phyloP scores from a whole-genome alignment of 2,329 filamentous ascomycete genomes.

The Nemania diffusa region DNA sequence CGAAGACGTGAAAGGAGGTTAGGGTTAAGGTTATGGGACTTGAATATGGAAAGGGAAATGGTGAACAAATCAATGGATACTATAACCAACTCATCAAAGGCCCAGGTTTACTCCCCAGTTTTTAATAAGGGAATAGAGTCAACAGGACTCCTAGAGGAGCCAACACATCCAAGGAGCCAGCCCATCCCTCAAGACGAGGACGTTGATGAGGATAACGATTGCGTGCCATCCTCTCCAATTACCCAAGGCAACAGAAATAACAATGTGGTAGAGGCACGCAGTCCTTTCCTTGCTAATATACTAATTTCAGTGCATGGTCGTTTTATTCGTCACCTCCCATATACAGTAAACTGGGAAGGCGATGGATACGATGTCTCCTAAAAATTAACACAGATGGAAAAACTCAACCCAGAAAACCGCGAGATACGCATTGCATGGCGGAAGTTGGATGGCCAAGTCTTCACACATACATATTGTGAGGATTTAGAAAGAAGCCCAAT shows the following conservation, averaged over 20 bases:
- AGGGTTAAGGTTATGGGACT: too few species aligned
- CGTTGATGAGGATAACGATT: neutral
- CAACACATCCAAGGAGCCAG: neutral
- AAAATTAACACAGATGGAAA: neutral
- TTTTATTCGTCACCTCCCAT: neutral
- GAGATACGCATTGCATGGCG: neutral
- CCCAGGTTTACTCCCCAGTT: too few species aligned
- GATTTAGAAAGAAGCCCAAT: neutral
- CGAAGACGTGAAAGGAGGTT: too few species aligned
- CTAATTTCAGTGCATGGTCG: neutral
- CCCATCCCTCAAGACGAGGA: neutral
- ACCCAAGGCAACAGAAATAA: neutral
- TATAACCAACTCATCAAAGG: too few species aligned
- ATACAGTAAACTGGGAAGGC: neutral
- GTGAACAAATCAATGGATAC: too few species aligned
- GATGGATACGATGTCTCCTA: neutral
- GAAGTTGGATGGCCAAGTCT: neutral
- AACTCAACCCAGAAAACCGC: neutral
- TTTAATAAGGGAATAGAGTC: neutral
- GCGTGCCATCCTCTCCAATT: neutral
- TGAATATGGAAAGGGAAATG: too few species aligned
- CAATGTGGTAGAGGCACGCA: neutral
- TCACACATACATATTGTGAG: neutral
- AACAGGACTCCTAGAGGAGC: too few species aligned
- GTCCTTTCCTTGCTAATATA: neutral